Percentiles rank a stretch among this genome's conserved stretches.
These are phyloP conservation scores for Rosa chinensis DNA, from an alignment of 306 rosid species.

Conservation along the genomic window DNA sequence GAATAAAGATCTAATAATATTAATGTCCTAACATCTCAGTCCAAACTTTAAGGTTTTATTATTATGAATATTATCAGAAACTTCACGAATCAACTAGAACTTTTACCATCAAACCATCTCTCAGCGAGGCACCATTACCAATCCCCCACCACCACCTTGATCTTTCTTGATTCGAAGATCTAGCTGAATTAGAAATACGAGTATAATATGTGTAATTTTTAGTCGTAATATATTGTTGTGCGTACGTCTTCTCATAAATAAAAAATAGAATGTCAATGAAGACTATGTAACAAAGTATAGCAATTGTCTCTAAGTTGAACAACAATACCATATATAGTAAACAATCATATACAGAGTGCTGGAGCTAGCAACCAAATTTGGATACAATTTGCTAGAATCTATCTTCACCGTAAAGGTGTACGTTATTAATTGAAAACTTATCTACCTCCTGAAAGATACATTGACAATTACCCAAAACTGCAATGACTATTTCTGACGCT, in stretches of 20 bases:
- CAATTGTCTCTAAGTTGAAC: not conserved
- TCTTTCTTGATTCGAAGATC: not conserved
- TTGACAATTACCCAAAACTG: not conserved
- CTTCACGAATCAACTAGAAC: too few species aligned
- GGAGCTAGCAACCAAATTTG: not conserved
- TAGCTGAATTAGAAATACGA: not conserved
- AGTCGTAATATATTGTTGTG: not conserved
- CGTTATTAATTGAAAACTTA: too few species aligned
- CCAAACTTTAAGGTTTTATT: too few species aligned
- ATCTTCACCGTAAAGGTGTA: not conserved
- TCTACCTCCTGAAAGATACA: not conserved
- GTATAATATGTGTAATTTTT: too few species aligned
- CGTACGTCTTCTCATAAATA: too few species aligned
- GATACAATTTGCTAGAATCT: not conserved
- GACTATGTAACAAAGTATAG: not conserved
- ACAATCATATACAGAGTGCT: not conserved
- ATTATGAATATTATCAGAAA: too few species aligned
- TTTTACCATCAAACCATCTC: too few species aligned
- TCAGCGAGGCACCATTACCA: not conserved
- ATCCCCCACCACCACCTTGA: not conserved
- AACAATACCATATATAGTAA: not conserved
- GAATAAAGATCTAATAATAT: too few species aligned
- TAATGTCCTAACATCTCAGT: too few species aligned
- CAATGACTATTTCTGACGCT: not conserved
- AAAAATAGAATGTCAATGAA: not conserved